phyloP scores from a whole-genome alignment of 2,329 filamentous ascomycete species.

The Colletotrichum nymphaeae region DNA sequence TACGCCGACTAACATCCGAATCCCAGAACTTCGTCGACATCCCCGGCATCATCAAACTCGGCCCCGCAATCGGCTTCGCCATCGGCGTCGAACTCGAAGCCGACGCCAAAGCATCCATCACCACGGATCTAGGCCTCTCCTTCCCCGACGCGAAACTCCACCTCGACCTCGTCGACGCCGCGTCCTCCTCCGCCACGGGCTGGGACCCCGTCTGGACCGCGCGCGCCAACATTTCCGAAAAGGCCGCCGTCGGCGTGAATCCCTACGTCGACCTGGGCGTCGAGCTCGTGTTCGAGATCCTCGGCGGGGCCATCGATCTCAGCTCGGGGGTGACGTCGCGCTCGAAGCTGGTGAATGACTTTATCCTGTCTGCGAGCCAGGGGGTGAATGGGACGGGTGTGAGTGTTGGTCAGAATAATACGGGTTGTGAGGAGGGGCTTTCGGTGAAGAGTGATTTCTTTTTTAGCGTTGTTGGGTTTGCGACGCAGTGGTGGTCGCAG shows the following conservation, averaged over 20 bases:
- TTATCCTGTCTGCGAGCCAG: slow-evolving; percentile 39
- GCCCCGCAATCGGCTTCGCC: slow-evolving; percentile 34
- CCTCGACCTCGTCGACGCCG: slow-evolving; percentile 43
- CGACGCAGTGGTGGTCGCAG: slow-evolving; percentile 41
- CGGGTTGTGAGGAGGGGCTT: slow-evolving; percentile 39
- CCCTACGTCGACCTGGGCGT: slow-evolving; percentile 39
- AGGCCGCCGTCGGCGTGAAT: slow-evolving; percentile 38
- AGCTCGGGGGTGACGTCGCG: slow-evolving; percentile 41
- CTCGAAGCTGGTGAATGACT: slow-evolving; percentile 42
- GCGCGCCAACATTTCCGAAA: slow-evolving; percentile 41
- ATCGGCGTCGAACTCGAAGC: slow-evolving; percentile 33
- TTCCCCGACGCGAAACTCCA: slow-evolving; percentile 41
- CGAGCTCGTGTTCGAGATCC: slow-evolving; percentile 39
- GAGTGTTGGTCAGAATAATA: slow-evolving; percentile 31
- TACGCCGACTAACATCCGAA: background rate
- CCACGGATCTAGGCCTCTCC: slow-evolving; percentile 37
- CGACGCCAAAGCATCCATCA: slow-evolving; percentile 30
- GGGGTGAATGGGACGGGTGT: slow-evolving; percentile 28
- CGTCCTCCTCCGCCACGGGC: slow-evolving; percentile 38
- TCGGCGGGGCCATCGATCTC: slow-evolving; percentile 42
- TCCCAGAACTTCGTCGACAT: slow-evolving; percentile 34
- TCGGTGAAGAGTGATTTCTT: slow-evolving; percentile 40
- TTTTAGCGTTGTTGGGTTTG: slow-evolving; percentile 40
- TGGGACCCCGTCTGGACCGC: slow-evolving; percentile 47
- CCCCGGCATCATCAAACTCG: slow-evolving; percentile 31